Evolutionary conservation across 768 basidiomycete species (phyloP).

Genomic region (Pleurotus platypus): DNA sequence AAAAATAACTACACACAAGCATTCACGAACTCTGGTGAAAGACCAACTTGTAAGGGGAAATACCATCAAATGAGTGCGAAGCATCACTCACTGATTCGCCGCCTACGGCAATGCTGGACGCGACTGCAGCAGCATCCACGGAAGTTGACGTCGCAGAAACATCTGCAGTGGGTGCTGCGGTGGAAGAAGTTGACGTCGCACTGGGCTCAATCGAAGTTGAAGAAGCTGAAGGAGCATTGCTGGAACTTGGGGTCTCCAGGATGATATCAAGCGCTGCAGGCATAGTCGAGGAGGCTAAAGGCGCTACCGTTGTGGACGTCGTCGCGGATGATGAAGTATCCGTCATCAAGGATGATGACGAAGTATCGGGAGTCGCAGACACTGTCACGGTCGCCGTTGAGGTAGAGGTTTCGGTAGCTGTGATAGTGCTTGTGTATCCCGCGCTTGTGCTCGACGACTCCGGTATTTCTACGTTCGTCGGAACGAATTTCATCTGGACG

Average conservation of each 20-base stretch:
- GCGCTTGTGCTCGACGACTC: background rate
- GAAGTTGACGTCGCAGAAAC: slow-evolving; percentile 14
- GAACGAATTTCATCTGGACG: slow-evolving; percentile 10
- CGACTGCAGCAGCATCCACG: slow-evolving; percentile 27
- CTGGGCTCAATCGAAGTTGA: background rate
- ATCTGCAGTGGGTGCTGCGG: slow-evolving; percentile 10
- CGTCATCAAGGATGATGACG: slow-evolving; percentile 27
- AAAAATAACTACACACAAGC: too few relatives aligned
- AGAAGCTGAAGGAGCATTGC: slow-evolving; percentile 4
- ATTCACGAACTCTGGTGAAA: background rate
- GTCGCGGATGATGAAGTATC: slow-evolving; percentile 50
- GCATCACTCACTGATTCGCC: background rate
- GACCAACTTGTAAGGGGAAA: background rate
- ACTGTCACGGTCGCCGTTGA: slow-evolving; percentile 16
- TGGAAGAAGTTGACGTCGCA: background rate
- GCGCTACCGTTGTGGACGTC: slow-evolving; percentile 17
- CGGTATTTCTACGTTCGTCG: background rate
- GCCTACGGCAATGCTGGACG: slow-evolving; percentile 28
- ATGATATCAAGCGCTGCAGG: slow-evolving; percentile 23
- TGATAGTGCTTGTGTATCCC: slow-evolving; percentile 3
- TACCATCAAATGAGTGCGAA: background rate
- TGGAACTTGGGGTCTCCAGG: slow-evolving; percentile 4
- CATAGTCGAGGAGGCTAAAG: slow-evolving; percentile 10
- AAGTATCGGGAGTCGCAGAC: slow-evolving; percentile 12
- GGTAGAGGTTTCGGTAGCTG: background rate